These are phyloP conservation scores for Schizonepeta tenuifolia DNA, from an alignment of 257 asterid genomes.

Conservation along the genomic window DNA sequence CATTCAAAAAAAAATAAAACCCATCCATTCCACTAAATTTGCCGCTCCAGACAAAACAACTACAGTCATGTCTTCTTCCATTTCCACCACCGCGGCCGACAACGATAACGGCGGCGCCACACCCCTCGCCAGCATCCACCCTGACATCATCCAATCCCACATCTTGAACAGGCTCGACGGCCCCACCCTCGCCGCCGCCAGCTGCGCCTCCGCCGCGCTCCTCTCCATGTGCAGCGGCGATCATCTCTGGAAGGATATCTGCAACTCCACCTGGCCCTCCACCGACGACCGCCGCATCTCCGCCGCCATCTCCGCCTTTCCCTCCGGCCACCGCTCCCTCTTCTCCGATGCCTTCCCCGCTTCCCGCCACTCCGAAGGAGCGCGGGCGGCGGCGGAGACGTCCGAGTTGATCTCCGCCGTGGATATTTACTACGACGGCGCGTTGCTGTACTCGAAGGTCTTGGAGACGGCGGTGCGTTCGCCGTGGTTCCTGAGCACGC, in stretches of 20 bases:
- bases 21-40: constrained; percentile 18
- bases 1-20: too few species aligned
- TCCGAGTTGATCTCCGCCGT: constrained; percentile 67
- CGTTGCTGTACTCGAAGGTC: constrained; percentile 54
- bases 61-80: constrained; percentile 21
- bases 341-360: constrained; percentile 65
- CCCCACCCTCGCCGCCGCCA: constrained; percentile 63
- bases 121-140: constrained; percentile 52
- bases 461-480: constrained; percentile 48
- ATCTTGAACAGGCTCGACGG: constrained; percentile 74
- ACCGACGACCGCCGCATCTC: constrained; percentile 46
- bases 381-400: background rate
- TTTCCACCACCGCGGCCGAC: background rate
- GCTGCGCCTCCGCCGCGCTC: constrained; percentile 49
- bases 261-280: constrained; percentile 74
- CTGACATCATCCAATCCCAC: constrained; percentile 61
- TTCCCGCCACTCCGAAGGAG: constrained; percentile 1
- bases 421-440: constrained; percentile 57
- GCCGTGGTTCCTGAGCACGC: constrained; percentile 54
- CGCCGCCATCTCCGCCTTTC: constrained; percentile 45
- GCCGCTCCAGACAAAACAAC: constrained; percentile 3
- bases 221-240: constrained; percentile 54
- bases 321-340: constrained; percentile 70
- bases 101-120: constrained; percentile 21
- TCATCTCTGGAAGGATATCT: constrained; percentile 59